Evolutionary conservation across 1,284 basidiomycete genomes (phyloP).

Genomic region (Malassezia psittaci): DNA sequence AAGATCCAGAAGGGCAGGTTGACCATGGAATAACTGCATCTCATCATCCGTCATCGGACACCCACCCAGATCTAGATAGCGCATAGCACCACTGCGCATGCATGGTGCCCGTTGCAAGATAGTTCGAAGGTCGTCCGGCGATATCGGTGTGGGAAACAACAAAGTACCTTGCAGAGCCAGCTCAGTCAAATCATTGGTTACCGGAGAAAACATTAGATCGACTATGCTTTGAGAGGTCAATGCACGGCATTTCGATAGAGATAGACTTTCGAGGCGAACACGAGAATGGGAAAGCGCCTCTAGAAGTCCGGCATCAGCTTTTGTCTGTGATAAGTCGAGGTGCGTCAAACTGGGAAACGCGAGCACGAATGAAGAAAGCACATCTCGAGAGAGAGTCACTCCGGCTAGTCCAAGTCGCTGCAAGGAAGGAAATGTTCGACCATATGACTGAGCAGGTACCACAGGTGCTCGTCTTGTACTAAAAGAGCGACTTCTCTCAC

Average conservation of each 20-base stretch:
- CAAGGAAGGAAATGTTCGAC: constrained; percentile 59
- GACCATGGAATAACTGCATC: constrained; percentile 55
- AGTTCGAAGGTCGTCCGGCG: constrained; percentile 58
- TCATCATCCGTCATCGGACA: constrained; percentile 58
- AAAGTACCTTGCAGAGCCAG: constrained; percentile 80
- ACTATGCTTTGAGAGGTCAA: constrained; percentile 31
- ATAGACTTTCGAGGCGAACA: constrained; percentile 65
- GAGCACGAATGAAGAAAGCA: constrained; percentile 68
- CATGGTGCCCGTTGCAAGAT: constrained; percentile 70
- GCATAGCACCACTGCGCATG: constrained; percentile 64
- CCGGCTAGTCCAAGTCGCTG: constrained; percentile 75
- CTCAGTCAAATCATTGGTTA: constrained; percentile 56
- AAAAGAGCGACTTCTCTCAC: neutral
- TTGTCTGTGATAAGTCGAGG: constrained; percentile 56
- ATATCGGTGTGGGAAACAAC: constrained; percentile 72
- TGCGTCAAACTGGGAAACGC: constrained; percentile 79
- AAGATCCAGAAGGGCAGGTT: constrained; percentile 60
- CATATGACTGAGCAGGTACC: neutral
- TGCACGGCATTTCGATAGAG: constrained; percentile 70
- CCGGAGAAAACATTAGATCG: constrained; percentile 27
- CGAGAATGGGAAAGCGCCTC: constrained; percentile 58
- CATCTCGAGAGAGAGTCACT: constrained; percentile 64
- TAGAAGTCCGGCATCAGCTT: constrained; percentile 67
- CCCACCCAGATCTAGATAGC: constrained; percentile 82
- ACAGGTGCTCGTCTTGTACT: neutral